Evolutionary conservation across 2,329 filamentous ascomycete species (phyloP).

Genomic region (Xylaria sp.): DNA sequence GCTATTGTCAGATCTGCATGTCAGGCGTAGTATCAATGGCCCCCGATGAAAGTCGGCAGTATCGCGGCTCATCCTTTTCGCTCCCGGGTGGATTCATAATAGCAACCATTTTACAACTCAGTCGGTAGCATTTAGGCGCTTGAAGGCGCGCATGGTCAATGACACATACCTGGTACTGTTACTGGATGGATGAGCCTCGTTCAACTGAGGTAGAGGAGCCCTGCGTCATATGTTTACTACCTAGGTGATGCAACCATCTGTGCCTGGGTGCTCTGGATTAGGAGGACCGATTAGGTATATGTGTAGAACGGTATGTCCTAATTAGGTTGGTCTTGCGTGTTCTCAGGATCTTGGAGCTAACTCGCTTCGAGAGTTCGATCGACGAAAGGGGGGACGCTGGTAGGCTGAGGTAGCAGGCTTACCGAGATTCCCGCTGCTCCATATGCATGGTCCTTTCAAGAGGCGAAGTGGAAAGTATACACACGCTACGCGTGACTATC

Average conservation of each 20-base stretch:
- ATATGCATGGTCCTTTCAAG: slow-evolving; percentile 36
- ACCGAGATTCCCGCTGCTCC: slow-evolving; percentile 30
- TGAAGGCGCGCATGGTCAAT: slow-evolving; percentile 13
- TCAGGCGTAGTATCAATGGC: not conserved
- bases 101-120: not conserved
- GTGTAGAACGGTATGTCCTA: slow-evolving; percentile 15
- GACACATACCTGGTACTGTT: slow-evolving; percentile 3
- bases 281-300: slow-evolving; percentile 17
- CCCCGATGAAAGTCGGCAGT: not conserved
- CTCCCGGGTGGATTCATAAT: not conserved
- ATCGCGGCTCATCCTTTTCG: slow-evolving; percentile 1
- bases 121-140: not conserved
- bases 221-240: not conserved
- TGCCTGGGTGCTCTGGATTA: slow-evolving; percentile 1
- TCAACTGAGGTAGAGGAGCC: slow-evolving; percentile 3
- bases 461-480: slow-evolving; percentile 16
- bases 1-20: slow-evolving; percentile 2
- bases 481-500: slow-evolving; percentile 12
- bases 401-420: slow-evolving; percentile 10
- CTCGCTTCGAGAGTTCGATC: slow-evolving; percentile 12
- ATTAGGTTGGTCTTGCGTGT: slow-evolving; percentile 15
- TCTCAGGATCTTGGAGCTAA: slow-evolving; percentile 14
- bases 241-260: not conserved
- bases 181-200: not conserved
- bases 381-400: slow-evolving; percentile 1